phyloP scores from a whole-genome alignment of 2,329 filamentous ascomycete species.

The Chaetomiaceae sp. region DNA sequence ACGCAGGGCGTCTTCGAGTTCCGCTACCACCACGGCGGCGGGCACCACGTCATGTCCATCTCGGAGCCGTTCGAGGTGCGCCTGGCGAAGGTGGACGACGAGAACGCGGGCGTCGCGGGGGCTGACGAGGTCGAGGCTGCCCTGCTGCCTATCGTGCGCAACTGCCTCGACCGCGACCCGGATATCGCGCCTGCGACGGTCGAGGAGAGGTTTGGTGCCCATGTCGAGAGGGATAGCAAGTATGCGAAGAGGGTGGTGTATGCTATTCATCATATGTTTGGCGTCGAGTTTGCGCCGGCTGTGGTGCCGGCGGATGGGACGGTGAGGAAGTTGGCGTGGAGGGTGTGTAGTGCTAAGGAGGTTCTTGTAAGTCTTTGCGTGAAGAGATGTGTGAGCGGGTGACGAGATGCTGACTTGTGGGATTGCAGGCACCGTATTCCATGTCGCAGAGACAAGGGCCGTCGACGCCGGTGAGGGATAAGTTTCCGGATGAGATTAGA shows the following conservation, averaged over 20 bases:
- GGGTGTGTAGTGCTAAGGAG: constrained; percentile 92
- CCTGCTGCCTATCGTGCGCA: constrained; percentile 77
- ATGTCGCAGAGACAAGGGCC: constrained; percentile 63
- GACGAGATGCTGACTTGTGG: constrained; percentile 4
- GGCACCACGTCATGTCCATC: constrained; percentile 89
- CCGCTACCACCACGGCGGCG: constrained; percentile 90
- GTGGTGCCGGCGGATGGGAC: constrained; percentile 91
- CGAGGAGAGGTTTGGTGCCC: constrained; percentile 77
- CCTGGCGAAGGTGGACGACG: constrained; percentile 73
- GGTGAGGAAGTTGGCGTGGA: constrained; percentile 85
- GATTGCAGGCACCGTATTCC: constrained; percentile 61
- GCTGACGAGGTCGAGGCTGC: constrained; percentile 63
- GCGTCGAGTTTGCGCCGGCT: constrained; percentile 88
- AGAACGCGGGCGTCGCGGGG: constrained; percentile 55
- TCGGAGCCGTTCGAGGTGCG: constrained; percentile 90
- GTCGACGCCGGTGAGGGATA: constrained; percentile 51
- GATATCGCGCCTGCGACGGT: constrained; percentile 79
- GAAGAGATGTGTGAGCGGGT: too few relatives aligned
- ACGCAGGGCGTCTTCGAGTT: constrained; percentile 95
- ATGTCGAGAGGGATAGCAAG: constrained; percentile 83
- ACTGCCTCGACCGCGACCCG: constrained; percentile 88
- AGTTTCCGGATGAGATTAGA: constrained; percentile 31
- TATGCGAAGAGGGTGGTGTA: constrained; percentile 89
- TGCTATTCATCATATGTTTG: constrained; percentile 94
- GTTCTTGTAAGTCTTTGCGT: constrained; percentile 64